Base-by-base conservation (phyloP, 495 filamentous ascomycete genomes). In the Parathielavia hyrcaniae region DNA sequence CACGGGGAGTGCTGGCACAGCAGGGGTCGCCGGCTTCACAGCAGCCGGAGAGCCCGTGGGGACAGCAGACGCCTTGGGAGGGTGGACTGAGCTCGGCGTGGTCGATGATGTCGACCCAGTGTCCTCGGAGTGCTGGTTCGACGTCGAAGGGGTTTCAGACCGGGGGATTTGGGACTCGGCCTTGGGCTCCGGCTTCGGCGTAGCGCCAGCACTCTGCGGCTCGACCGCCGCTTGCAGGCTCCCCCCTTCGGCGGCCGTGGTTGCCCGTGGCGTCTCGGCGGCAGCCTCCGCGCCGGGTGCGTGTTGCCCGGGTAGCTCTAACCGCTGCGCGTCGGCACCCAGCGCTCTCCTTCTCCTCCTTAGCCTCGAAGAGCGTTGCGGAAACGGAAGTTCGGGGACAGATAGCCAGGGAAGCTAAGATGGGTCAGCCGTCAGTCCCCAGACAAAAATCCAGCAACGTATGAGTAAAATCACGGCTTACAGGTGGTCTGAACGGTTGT, bases 391-490 rank as follows among this genome's bases (percentile, higher is more conserved):
- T 22, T 86, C 83, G 4, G 85, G 82, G 35, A 79, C 76, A 26
- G 90, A 95, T n/a, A 85, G 75, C 90, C 90, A 95, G 12, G 91
- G 91, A 4, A 96, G 74, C 83, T 89, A 63, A 23, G 59, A 48
- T 16, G 11, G 20, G 40, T 73, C 55, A 74, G 64, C 38, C 44
- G 23, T 16, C 19, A 10, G 19, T 16, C n/a, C 14, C 16, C 32
- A 19, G 7, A 48, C 26, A 16, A 16, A n/a, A 23, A 5, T 5
- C 26, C 6, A 11, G 5, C 13, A 3, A 36, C 17, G 35, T 10
- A 12, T 5, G 13, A 9, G 7, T 41, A 23, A 43, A 39, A 30
- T 6, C 13, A 39, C 39, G 30, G 79, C 85, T 79, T 78, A 89
- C 86, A 19, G 84, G 83, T 63, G 85, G 79, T 64, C 75, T 77